A percentile compares a stretch with the other conserved stretches of the same genome.
Evolutionary conservation across 805 yeast species (phyloP).

Genomic region (Yarrowia sp.): DNA sequence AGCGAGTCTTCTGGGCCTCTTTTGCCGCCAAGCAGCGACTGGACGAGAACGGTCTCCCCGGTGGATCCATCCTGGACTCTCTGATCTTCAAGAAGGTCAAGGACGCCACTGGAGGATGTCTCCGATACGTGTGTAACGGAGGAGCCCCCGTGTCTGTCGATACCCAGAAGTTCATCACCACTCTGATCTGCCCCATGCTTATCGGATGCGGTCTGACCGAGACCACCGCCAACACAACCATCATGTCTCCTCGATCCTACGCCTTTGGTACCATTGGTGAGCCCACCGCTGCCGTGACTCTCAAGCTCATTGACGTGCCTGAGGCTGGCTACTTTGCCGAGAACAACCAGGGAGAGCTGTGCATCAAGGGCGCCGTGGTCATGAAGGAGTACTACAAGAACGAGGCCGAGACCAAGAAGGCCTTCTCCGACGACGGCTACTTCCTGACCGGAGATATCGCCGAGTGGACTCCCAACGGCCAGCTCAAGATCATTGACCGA

Average conservation of each 20-base stretch:
- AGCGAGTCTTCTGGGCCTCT: slow-evolving; percentile 89
- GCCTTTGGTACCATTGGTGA: slow-evolving; percentile 84
- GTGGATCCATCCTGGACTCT: slow-evolving; percentile 71
- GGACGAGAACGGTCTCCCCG: slow-evolving; percentile 70
- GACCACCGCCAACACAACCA: slow-evolving; percentile 86
- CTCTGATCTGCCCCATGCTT: slow-evolving; percentile 81
- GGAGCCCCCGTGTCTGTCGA: slow-evolving; percentile 87
- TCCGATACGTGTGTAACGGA: slow-evolving; percentile 80
- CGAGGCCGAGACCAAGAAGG: slow-evolving; percentile 76
- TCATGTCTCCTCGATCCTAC: slow-evolving; percentile 68
- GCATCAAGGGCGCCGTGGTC: slow-evolving; percentile 77
- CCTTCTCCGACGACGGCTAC: slow-evolving; percentile 88
- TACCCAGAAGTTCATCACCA: slow-evolving; percentile 82
- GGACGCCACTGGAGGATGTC: slow-evolving; percentile 92
- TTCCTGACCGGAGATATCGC: slow-evolving; percentile 97
- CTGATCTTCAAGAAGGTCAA: slow-evolving; percentile 85
- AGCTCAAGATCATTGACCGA: slow-evolving; percentile 85
- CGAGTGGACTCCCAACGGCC: slow-evolving; percentile 85
- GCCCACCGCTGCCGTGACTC: slow-evolving; percentile 79
- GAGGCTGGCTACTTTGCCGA: slow-evolving; percentile 92
- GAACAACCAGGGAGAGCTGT: slow-evolving; percentile 91
- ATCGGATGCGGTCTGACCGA: slow-evolving; percentile 97
- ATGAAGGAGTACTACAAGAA: slow-evolving; percentile 81
- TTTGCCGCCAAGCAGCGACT: slow-evolving; percentile 73
- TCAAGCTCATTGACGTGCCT: slow-evolving; percentile 86